Evolutionary conservation across 225 moss, liverwort and hornwort genomes (phyloP), one percentile per base, ranked within the genome.

Genomic region (Thuidium tamariscinum): DNA sequence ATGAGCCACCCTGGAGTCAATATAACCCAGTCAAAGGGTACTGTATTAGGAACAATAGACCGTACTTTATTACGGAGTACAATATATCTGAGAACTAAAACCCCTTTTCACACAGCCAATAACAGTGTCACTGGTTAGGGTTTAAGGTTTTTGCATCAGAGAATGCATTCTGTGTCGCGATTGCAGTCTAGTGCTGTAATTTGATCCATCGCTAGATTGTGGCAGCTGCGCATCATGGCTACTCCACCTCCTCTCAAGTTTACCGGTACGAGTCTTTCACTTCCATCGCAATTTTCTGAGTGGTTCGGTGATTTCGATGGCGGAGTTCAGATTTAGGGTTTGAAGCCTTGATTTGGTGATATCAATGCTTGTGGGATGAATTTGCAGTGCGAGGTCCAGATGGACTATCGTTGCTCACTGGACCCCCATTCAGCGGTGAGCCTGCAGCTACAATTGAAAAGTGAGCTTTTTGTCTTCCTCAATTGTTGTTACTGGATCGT

Each of bases 371-470:
- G 65, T 63, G 64, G 74, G 26, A 23, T 65, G 44, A 65, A 42
- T 44, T 78, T 85, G 93, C 93, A 99, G 97, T 95, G 70, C 92
- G 99, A 84, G 93, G 88, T 81, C 86, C 94, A 69, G 96, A 97
- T 21, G 97, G 97, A 63, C 69, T 99, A 30, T 95, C 97, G 39
- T 74, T 99, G 85, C 93, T 96, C 37, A 86, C 92, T 10, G 97
- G 95, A 74, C 96, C 95, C 25, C 95, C 96, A 57, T 96, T 95
- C 81, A 90, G 60, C 64, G 95, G 89, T 71, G 95, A 89, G 74
- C 87, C 87, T 56, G 89, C 84, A 63, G 89, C 85, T 25, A 91
- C 93, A 32, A 72, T 99, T 78, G 93, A 94, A 80, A 95, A 93
- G 97, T 97, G 90, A 93, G 94, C 87, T 87, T 60, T n/a, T 57